Base-by-base conservation (phyloP, 148 eudicot species). In the Simmondsia chinensis region DNA sequence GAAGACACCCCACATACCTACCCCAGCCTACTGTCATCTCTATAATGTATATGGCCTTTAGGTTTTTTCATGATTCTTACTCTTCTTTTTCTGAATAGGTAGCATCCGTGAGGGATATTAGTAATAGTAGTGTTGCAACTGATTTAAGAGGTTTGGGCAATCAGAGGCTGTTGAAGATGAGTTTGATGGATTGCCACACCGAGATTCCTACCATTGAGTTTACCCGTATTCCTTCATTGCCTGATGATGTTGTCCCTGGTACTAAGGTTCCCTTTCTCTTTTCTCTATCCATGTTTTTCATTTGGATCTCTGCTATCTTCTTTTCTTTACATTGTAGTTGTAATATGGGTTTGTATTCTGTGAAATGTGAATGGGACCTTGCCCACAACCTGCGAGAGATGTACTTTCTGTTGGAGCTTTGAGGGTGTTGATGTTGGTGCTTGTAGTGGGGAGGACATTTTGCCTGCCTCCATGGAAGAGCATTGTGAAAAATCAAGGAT, bases 141-240 rank as follows among this genome's bases (percentile, higher is more conserved):
- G 72, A 49, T 36, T 60, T 59, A 9, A 83, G 51, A 44, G 70
- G 59, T 66, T 68, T 83, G 25, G 47, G 64, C 22, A 61, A 62
- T 28, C 60, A 61, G 52, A 79, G 89, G 16, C 61, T 88, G 16
- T 52, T 88, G 52, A 80, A 75, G 73, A 60, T 88, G 54, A 57
- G 33, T 42, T 76, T 88, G 52, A 88, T 79, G 24, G 97, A 88
- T 57, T 94, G 97, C 24, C 75, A 73, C 16, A 77, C 83, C n/a
- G 84, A 80, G 52, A 52, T 88, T 52, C 68, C 73, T 39, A 83
- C 97, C 42, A 42, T 88, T 68, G 97, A 88, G 72, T 83, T 66
- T 49, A 55, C 72, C 16, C 70, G 45, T 36, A 68, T 88, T 20
- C 77, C 89, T 27, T 66, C 94, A 7, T 60, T 88, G 30, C 56